Evolutionary conservation across 1,284 basidiomycete species (phyloP).

Genomic region (Fistulina hepatica): DNA sequence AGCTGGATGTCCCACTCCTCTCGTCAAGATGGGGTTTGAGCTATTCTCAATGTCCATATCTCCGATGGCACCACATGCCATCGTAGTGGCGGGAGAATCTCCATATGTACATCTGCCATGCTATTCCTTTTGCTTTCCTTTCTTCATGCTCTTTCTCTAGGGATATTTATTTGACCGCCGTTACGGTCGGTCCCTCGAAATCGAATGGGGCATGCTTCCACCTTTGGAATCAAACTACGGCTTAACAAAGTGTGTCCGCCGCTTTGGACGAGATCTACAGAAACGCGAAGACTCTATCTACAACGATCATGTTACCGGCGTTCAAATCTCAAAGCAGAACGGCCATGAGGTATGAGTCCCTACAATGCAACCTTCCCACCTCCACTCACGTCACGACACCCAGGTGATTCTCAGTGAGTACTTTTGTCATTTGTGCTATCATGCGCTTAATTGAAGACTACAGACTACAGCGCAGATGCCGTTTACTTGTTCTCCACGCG

Average conservation of each 20-base stretch:
- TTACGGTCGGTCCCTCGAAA: constrained; percentile 54
- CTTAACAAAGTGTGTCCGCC: constrained; percentile 72
- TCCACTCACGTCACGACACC: no score
- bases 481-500: constrained; percentile 74
- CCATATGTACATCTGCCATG: constrained; percentile 43
- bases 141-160: constrained; percentile 26
- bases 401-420: constrained; percentile 47
- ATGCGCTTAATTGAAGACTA: constrained; percentile 9
- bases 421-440: not conserved
- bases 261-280: constrained; percentile 51
- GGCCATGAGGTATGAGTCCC: constrained; percentile 60
- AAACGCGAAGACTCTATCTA: no score
- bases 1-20: constrained; percentile 52
- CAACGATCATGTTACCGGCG: constrained; percentile 69
- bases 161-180: constrained; percentile 86
- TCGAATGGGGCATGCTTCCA: constrained; percentile 66
- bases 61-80: constrained; percentile 59
- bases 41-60: constrained; percentile 59
- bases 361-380: no score
- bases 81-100: constrained; percentile 65
- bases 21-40: constrained; percentile 49
- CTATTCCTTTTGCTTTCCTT: not conserved
- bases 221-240: no score
- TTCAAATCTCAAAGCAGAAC: constrained; percentile 63
- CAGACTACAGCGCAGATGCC: constrained; percentile 71